phyloP scores from a whole-genome alignment of 495 filamentous ascomycete genomes.

The Alectoria sarmentosa region DNA sequence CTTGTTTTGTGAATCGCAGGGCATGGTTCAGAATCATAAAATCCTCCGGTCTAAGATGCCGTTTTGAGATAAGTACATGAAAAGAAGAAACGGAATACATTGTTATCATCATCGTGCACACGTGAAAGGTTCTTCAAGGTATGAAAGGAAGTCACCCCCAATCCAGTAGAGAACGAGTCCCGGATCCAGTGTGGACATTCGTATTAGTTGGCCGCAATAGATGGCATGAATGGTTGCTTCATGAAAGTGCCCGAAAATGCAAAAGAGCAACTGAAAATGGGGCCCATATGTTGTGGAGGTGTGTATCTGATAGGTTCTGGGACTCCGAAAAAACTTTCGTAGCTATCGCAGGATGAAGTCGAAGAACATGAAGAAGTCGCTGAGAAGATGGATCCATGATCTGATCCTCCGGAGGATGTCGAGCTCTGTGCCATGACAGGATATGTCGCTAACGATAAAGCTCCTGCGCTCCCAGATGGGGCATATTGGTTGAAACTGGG shows the following conservation, averaged over 20 bases:
- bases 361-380: conserved; percentile 12
- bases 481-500: neutral
- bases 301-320: neutral
- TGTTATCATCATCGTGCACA: conserved; percentile 10
- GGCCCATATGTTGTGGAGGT: conserved; percentile 4
- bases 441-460: conserved; percentile 4
- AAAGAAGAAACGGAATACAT: conserved; percentile 6
- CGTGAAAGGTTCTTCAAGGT: neutral
- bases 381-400: conserved; percentile 18
- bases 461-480: neutral
- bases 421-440: conserved; percentile 9
- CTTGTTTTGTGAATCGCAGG: conserved; percentile 6
- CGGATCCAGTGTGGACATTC: neutral
- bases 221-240: neutral
- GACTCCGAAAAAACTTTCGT: conserved; percentile 1
- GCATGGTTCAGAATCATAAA: neutral
- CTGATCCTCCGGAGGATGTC: conserved; percentile 14
- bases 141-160: neutral
- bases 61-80: conserved; percentile 7
- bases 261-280: conserved; percentile 4
- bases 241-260: neutral
- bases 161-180: conserved; percentile 6
- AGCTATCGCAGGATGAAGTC: conserved; percentile 14
- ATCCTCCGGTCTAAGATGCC: conserved; percentile 3
- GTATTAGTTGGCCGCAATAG: neutral